Evolutionary conservation across 2,329 filamentous ascomycete genomes (phyloP).

Genomic region (Teratosphaeria nubilosa): DNA sequence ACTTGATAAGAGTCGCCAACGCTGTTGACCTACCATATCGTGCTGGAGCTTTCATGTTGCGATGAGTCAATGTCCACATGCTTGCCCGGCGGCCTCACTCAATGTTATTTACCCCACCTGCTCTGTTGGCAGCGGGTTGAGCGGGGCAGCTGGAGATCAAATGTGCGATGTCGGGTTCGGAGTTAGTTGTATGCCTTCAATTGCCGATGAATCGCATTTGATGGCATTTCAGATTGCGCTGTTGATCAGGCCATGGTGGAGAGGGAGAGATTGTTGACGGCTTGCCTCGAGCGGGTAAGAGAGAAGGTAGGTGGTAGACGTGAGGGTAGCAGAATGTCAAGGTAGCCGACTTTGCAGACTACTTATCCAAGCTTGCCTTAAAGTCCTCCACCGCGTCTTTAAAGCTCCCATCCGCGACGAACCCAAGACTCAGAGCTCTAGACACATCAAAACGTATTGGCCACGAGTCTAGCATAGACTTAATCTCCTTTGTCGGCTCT

Average conservation of each 20-base stretch:
- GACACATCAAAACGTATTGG: slow-evolving; percentile 46
- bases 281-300: too few relatives aligned
- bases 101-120: neutral
- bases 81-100: neutral
- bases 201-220: too few relatives aligned
- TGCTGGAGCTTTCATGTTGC: neutral
- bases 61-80: neutral
- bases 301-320: too few relatives aligned
- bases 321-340: too few relatives aligned
- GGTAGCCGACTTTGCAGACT: neutral
- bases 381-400: slow-evolving; percentile 39
- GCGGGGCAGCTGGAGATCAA: neutral
- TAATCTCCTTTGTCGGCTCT: slow-evolving; percentile 40
- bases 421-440: slow-evolving; percentile 45
- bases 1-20: neutral
- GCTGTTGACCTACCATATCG: neutral
- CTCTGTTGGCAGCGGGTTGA: too few relatives aligned
- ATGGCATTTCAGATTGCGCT: too few relatives aligned
- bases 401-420: slow-evolving; percentile 40
- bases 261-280: too few relatives aligned
- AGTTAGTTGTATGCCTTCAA: neutral
- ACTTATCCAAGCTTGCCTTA: slow-evolving; percentile 21
- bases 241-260: too few relatives aligned
- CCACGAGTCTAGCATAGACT: slow-evolving; percentile 48
- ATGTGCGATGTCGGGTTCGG: neutral